Evolutionary conservation across 1,284 basidiomycete genomes (phyloP).

Genomic region (Volvariella surrecta): DNA sequence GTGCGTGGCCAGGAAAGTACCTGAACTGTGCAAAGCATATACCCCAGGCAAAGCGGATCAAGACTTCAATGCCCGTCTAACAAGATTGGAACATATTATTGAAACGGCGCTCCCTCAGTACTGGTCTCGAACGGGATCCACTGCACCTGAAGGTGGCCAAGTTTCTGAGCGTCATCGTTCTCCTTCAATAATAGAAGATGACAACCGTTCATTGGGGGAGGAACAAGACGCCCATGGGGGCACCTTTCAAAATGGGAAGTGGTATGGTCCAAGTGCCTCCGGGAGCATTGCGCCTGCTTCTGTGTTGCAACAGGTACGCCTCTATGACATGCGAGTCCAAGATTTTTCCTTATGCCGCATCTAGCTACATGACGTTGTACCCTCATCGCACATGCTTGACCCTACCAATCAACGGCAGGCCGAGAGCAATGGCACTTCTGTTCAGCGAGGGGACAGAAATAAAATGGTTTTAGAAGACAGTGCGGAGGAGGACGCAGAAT

Average conservation of each 20-base stretch:
- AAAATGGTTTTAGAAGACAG: constrained; percentile 34
- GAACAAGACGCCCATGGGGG: constrained; percentile 68
- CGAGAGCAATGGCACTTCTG: constrained; percentile 4
- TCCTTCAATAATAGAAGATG: constrained; percentile 49
- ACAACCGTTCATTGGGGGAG: constrained; percentile 56
- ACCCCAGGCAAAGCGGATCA: constrained; percentile 79
- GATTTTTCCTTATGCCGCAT: constrained; percentile 7
- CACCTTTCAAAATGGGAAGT: constrained; percentile 73
- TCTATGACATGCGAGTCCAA: constrained; percentile 10
- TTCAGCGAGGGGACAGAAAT: constrained; percentile 8
- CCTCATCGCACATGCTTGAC: constrained; percentile 15
- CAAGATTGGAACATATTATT: constrained; percentile 70
- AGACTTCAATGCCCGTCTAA: constrained; percentile 62
- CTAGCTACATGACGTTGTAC: constrained; percentile 54
- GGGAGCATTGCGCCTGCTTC: constrained; percentile 70
- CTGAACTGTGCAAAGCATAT: constrained; percentile 77
- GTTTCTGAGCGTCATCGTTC: constrained; percentile 31
- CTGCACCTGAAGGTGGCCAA: constrained; percentile 22
- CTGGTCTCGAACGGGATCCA: constrained; percentile 30
- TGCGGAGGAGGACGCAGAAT: constrained; percentile 48
- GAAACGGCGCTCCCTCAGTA: constrained; percentile 72
- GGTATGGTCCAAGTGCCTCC: constrained; percentile 77
- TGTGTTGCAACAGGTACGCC: constrained; percentile 66
- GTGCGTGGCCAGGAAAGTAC: constrained; percentile 77
- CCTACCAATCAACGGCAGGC: constrained; percentile 7